Conservation (phyloP, 2,329 filamentous ascomycete genomes). For the Xylariaceae sp. region DNA sequence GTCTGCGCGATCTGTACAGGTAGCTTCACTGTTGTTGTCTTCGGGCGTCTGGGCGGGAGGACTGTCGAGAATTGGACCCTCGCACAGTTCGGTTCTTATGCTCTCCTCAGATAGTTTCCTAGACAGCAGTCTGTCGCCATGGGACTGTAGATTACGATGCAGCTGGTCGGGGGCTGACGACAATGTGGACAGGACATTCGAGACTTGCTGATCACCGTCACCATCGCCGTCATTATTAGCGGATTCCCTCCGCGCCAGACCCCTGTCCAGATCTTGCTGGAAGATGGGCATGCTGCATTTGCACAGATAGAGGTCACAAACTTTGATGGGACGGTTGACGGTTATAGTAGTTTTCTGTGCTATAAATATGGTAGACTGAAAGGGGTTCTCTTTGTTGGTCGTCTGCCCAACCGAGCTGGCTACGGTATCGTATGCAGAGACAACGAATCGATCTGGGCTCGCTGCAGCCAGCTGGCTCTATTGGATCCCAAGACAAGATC, state of each 20-base stretch:
- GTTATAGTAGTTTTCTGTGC: too few relatives aligned
- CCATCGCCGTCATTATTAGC: conserved; percentile 27
- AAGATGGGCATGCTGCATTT: conserved; percentile 62
- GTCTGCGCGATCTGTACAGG: conserved; percentile 71
- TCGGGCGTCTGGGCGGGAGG: conserved; percentile 45
- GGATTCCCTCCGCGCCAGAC: conserved; percentile 40
- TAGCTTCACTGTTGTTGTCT: conserved; percentile 32
- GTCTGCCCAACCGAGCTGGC: neutral
- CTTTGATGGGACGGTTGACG: too few relatives aligned
- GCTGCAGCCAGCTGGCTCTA: conserved; percentile 27
- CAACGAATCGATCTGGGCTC: neutral
- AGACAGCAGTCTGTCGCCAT: too few relatives aligned
- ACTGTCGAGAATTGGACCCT: conserved; percentile 59
- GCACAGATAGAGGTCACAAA: conserved; percentile 19
- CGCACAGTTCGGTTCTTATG: conserved; percentile 66
- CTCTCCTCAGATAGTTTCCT: conserved; percentile 64
- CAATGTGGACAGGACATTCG: conserved; percentile 24
- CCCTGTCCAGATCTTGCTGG: conserved; percentile 54
- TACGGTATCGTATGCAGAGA: neutral
- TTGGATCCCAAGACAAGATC: conserved; percentile 23
- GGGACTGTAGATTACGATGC: conserved; percentile 22
- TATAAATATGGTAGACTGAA: neutral
- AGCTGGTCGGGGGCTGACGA: conserved; percentile 34
- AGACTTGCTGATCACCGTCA: too few relatives aligned
- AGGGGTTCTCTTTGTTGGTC: conserved; percentile 1